Evolutionary conservation across 768 basidiomycete species (phyloP).

Genomic region (Leccinum incarnatum): DNA sequence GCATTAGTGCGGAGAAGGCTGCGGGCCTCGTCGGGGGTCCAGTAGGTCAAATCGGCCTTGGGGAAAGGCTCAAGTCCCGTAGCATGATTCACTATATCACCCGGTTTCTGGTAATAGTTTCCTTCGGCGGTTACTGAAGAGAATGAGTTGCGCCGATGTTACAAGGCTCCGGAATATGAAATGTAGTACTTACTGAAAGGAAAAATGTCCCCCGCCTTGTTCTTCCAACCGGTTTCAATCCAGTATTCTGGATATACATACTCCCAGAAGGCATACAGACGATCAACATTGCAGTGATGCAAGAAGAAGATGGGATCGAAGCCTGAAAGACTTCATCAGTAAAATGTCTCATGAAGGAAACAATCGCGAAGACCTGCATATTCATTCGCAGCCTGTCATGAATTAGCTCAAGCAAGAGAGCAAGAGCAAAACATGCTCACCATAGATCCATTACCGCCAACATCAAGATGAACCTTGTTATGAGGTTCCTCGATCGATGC

Average conservation of each 20-base stretch:
- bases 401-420: background rate
- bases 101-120: background rate
- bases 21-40: conserved; percentile 15
- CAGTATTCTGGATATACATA: conserved; percentile 20
- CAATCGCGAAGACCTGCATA: conserved; percentile 14
- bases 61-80: conserved; percentile 17
- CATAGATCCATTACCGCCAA: conserved; percentile 17
- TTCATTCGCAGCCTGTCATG: conserved; percentile 11
- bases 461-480: conserved; percentile 18
- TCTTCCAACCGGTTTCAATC: conserved; percentile 14
- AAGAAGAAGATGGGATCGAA: conserved; percentile 21
- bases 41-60: conserved; percentile 1
- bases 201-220: background rate
- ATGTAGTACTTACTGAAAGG: conserved; percentile 8
- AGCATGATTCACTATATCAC: background rate
- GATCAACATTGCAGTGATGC: conserved; percentile 20
- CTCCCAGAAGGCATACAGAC: conserved; percentile 22
- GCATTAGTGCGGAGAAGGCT: background rate
- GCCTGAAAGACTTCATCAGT: background rate
- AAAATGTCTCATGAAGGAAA: background rate
- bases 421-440: conserved; percentile 1
- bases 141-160: background rate
- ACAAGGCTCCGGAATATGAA: too few relatives aligned
- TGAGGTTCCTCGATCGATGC: conserved; percentile 21
- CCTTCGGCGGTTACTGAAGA: conserved; percentile 3